These are phyloP conservation scores for Kuraishia piskuri DNA, from an alignment of 805 yeast genomes.

Conservation along the genomic window DNA sequence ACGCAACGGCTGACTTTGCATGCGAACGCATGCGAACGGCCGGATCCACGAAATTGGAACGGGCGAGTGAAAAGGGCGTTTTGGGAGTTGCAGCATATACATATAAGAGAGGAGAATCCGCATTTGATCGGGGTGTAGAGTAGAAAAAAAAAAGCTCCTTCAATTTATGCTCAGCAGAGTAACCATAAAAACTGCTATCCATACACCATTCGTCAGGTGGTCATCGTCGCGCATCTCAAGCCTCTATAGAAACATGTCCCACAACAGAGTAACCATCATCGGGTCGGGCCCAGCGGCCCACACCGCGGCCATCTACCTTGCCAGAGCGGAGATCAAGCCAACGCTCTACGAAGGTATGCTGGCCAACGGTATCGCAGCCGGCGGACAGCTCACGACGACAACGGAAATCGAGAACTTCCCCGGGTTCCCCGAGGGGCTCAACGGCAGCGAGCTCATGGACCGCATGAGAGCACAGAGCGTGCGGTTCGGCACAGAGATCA, in stretches of 20 bases:
- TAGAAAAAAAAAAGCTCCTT: too few species aligned
- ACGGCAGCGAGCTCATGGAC: constrained; percentile 87
- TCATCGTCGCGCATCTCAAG: too few species aligned
- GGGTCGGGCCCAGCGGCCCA: constrained; percentile 99
- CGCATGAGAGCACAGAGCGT: constrained; percentile 84
- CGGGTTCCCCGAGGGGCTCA: constrained; percentile 91
- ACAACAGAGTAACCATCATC: constrained; percentile 75
- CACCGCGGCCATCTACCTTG: constrained; percentile 95
- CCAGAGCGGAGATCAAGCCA: constrained; percentile 95
- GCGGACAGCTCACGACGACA: constrained; percentile 98
- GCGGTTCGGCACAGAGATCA: constrained; percentile 86
- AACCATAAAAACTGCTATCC: too few species aligned
- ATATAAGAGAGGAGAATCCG: too few species aligned
- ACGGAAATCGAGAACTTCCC: constrained; percentile 99
- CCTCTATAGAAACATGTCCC: constrained; percentile 50
- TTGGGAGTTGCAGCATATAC: too few species aligned
- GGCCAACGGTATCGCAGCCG: constrained; percentile 98
- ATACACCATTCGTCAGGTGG: too few species aligned
- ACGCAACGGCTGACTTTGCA: too few species aligned
- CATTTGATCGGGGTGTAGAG: background rate
- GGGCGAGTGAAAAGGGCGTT: too few species aligned
- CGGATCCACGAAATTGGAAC: too few species aligned
- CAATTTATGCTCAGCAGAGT: constrained; percentile 2
- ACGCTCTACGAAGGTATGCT: constrained; percentile 90
- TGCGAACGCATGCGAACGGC: too few species aligned